Conservation (phyloP, 345 rosid species). For the Physaria fendleri region DNA sequence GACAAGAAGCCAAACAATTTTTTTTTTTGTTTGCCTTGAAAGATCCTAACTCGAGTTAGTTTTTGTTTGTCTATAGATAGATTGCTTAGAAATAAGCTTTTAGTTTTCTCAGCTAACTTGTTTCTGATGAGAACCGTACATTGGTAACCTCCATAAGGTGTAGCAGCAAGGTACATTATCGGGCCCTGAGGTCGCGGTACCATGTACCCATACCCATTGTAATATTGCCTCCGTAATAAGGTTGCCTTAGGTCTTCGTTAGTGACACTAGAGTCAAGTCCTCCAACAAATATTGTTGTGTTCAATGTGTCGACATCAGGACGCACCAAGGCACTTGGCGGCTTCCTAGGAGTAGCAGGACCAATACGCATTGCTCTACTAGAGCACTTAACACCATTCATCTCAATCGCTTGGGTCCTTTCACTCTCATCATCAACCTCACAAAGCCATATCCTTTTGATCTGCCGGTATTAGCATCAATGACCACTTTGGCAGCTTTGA, state of each 20-base stretch:
- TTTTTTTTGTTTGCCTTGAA: conserved; percentile 11
- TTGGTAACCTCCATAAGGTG: conserved; percentile 71
- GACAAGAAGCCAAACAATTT: conserved; percentile 2
- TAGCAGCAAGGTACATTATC: conserved; percentile 56
- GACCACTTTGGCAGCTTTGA: conserved; percentile 89
- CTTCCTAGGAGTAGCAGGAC: conserved; percentile 92
- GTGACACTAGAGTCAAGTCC: conserved; percentile 85
- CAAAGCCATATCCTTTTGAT: conserved; percentile 96
- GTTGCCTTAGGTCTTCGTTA: conserved; percentile 81
- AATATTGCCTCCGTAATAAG: conserved; percentile 76
- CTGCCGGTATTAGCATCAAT: conserved; percentile 88
- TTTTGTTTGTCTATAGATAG: conserved; percentile 15
- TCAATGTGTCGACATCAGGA: conserved; percentile 65
- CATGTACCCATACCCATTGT: conserved; percentile 82
- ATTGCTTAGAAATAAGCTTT: conserved; percentile 1
- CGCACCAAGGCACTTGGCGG: conserved; percentile 51
- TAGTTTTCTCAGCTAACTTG: conserved; percentile 74
- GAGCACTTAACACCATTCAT: conserved; percentile 91
- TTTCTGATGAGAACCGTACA: conserved; percentile 77
- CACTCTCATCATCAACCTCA: conserved; percentile 88
- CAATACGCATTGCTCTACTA: conserved; percentile 92
- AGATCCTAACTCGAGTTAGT: conserved; percentile 21
- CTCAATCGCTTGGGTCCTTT: conserved; percentile 79
- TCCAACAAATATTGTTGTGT: conserved; percentile 95
- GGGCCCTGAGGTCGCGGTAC: conserved; percentile 70